Conservation (phyloP, 164 flowering plant species). For the Brasenia schreberi region DNA sequence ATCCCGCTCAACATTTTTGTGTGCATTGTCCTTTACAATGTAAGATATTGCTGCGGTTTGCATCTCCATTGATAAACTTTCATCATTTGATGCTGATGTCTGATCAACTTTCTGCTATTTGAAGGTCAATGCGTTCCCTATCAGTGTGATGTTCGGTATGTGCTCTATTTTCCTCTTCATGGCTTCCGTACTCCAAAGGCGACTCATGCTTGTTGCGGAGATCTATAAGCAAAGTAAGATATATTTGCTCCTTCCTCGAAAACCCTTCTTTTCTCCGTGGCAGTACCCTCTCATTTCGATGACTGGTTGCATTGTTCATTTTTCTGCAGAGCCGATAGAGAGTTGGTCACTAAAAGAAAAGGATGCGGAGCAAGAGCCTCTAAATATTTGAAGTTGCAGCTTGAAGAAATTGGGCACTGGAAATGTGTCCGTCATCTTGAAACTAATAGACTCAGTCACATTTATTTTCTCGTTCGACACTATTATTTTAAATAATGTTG, state of each 20-base stretch:
- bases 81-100: neutral
- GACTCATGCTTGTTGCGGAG: conserved; percentile 64
- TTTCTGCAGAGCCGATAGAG: neutral
- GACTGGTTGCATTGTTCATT: neutral
- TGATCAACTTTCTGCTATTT: conserved; percentile 1
- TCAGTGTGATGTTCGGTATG: conserved; percentile 96
- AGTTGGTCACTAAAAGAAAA: neutral
- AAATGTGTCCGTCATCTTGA: neutral
- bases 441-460: neutral
- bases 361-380: neutral
- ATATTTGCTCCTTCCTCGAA: neutral
- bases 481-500: too few species aligned
- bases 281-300: neutral
- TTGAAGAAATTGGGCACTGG: neutral
- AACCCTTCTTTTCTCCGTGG: neutral
- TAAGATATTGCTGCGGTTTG: conserved; percentile 12
- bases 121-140: conserved; percentile 93
- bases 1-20: conserved; percentile 94
- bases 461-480: neutral
- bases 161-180: conserved; percentile 91
- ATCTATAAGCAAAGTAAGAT: conserved; percentile 48
- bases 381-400: neutral
- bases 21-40: conserved; percentile 87
- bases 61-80: neutral
- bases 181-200: conserved; percentile 76